Percentiles rank a stretch among this genome's conserved stretches.
phyloP scores from a whole-genome alignment of 768 basidiomycete genomes.

The Leccinellum rugosiceps region DNA sequence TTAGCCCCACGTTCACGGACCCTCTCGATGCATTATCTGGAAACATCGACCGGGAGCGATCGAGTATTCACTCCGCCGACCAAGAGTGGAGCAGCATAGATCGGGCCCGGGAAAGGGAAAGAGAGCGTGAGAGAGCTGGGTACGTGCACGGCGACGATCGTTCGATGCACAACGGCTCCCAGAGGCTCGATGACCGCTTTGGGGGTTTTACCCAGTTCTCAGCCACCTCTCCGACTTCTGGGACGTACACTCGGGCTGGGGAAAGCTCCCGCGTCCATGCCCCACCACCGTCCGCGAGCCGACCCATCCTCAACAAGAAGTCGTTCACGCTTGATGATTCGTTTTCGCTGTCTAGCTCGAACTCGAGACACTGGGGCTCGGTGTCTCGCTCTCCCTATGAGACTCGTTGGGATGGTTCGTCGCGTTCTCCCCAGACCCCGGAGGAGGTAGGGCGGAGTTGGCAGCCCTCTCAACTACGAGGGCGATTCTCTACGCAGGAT shows the following conservation, averaged over 20 bases:
- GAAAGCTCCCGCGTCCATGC: constrained; percentile 15
- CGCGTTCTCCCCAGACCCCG: constrained; percentile 30
- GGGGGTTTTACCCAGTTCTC: constrained; percentile 7
- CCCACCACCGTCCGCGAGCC: constrained; percentile 29
- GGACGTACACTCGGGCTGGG: constrained; percentile 10
- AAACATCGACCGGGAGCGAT: constrained; percentile 25
- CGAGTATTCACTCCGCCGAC: constrained; percentile 24
- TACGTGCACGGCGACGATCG: constrained; percentile 25
- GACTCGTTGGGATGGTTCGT: constrained; percentile 24
- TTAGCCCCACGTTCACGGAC: constrained; percentile 37
- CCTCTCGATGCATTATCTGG: constrained; percentile 18
- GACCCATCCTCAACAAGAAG: constrained; percentile 30
- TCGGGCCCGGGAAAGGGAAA: constrained; percentile 23
- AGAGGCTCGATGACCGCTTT: constrained; percentile 19
- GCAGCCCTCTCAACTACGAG: constrained; percentile 28
- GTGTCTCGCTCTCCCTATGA: constrained; percentile 27
- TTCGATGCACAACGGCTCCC: constrained; percentile 7
- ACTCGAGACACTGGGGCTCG: constrained; percentile 20
- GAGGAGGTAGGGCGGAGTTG: constrained; percentile 30
- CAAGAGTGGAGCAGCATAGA: constrained; percentile 29
- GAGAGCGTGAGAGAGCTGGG: constrained; percentile 20
- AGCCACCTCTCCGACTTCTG: constrained; percentile 15
- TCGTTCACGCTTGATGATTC: constrained; percentile 28
- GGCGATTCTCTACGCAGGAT: constrained; percentile 30
- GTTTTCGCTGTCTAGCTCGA: constrained; percentile 21